Conservation (phyloP, 164 flowering plant genomes). For the Tetrastigma voinierianum region DNA sequence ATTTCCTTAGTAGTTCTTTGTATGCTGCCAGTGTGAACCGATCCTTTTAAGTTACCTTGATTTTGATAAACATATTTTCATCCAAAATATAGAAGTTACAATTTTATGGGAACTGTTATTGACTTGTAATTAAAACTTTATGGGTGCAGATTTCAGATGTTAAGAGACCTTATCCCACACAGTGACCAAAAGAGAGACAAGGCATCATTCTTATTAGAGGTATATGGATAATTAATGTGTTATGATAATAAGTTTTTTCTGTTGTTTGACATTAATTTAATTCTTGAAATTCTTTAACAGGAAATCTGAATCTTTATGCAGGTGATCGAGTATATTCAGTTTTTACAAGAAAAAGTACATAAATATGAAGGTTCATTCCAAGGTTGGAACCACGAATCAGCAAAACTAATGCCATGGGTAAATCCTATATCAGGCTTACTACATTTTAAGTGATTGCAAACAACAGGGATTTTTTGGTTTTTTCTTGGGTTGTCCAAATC, state of each 20-base stretch:
- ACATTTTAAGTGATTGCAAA: neutral
- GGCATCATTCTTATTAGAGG: slow-evolving; percentile 55
- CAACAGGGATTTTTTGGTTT: no score
- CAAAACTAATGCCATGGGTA: slow-evolving; percentile 37
- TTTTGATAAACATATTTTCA: no score
- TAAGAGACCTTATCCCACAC: slow-evolving; percentile 46
- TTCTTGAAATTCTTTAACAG: neutral
- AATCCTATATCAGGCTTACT: neutral
- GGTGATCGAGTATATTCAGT: slow-evolving; percentile 52
- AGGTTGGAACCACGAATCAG: slow-evolving; percentile 32
- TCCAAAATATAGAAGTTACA: no score
- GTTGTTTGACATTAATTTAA: neutral
- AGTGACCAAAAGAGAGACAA: slow-evolving; percentile 57
- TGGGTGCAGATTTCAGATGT: slow-evolving; percentile 43
- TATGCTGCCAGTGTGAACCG: no score
- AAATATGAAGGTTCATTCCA: slow-evolving; percentile 38
- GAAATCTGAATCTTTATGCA: slow-evolving; percentile 11
- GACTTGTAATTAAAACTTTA: no score
- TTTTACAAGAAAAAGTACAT: slow-evolving; percentile 45
- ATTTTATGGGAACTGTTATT: no score
- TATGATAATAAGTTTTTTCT: neutral
- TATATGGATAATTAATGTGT: slow-evolving; percentile 12
- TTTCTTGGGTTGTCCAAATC: no score
- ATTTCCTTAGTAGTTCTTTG: no score
- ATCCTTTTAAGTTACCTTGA: no score